A percentile compares a stretch with the other conserved stretches of the same genome.
These are phyloP conservation scores for Trichoderma sp. DNA, from an alignment of 2,329 filamentous ascomycete species.

Conservation along the genomic window DNA sequence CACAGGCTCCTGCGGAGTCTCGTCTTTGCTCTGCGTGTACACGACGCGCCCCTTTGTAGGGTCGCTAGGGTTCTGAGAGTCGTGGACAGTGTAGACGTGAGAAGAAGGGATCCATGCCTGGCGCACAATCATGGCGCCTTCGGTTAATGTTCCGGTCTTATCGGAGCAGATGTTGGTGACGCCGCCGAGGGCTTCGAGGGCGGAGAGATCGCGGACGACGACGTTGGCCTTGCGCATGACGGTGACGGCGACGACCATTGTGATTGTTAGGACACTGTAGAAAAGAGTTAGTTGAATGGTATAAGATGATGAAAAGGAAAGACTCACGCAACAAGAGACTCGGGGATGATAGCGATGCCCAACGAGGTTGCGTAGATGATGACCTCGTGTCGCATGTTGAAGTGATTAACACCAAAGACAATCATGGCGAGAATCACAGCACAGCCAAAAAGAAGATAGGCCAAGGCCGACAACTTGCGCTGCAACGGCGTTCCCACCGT, in stretches of 20 bases:
- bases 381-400: conserved; percentile 50
- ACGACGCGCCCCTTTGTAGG: conserved; percentile 58
- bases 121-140: conserved; percentile 67
- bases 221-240: conserved; percentile 65
- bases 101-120: conserved; percentile 63
- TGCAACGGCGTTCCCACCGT: conserved; percentile 74
- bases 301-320: background rate
- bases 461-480: conserved; percentile 73
- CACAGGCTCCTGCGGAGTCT: conserved; percentile 23
- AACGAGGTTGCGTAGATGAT: conserved; percentile 58
- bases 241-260: conserved; percentile 64
- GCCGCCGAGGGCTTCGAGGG: conserved; percentile 66
- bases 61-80: conserved; percentile 59
- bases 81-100: conserved; percentile 58
- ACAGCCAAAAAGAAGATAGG: conserved; percentile 71
- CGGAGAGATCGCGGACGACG: conserved; percentile 63
- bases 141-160: conserved; percentile 69
- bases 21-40: conserved; percentile 40
- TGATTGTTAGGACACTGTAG: conserved; percentile 61
- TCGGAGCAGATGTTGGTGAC: conserved; percentile 73
- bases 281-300: conserved; percentile 20
- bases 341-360: conserved; percentile 62
- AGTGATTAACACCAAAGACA: conserved; percentile 58
- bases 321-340: conserved; percentile 60
- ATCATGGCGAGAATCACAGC: conserved; percentile 59